phyloP scores from a whole-genome alignment of 768 basidiomycete genomes.

The Pisolithus tinctorius region DNA sequence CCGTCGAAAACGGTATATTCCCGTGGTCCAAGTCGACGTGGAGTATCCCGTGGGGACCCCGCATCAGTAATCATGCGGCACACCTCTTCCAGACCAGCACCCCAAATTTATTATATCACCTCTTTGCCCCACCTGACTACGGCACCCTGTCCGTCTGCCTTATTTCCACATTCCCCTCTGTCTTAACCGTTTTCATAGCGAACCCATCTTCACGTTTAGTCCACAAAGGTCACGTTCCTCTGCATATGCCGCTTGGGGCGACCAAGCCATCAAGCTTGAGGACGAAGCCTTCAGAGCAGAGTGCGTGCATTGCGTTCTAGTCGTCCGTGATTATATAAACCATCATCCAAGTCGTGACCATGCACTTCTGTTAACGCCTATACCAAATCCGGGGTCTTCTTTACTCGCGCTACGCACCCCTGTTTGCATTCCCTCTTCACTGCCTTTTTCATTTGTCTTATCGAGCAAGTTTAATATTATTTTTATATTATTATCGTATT shows the following conservation, averaged over 20 bases:
- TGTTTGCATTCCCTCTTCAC: slow-evolving; percentile 10
- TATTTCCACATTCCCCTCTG: slow-evolving; percentile 11
- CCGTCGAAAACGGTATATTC: slow-evolving; percentile 19
- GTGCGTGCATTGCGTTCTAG: slow-evolving; percentile 48
- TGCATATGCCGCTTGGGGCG: slow-evolving; percentile 67
- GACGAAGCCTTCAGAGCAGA: slow-evolving; percentile 72
- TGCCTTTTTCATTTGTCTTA: slow-evolving; percentile 22
- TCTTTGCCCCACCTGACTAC: slow-evolving; percentile 70
- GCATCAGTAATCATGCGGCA: slow-evolving; percentile 33
- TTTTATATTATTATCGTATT: not conserved
- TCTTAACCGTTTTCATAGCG: slow-evolving; percentile 26
- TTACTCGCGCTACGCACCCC: slow-evolving; percentile 7
- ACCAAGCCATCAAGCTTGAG: slow-evolving; percentile 63
- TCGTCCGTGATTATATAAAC: slow-evolving; percentile 25
- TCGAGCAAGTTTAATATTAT: slow-evolving; percentile 12
- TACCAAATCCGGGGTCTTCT: slow-evolving; percentile 19
- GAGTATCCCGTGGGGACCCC: slow-evolving; percentile 23
- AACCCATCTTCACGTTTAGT: slow-evolving; percentile 27
- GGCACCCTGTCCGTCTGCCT: slow-evolving; percentile 30
- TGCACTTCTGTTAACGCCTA: slow-evolving; percentile 15
- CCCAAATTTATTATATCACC: slow-evolving; percentile 59
- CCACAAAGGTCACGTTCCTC: slow-evolving; percentile 33
- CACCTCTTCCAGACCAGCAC: slow-evolving; percentile 56
- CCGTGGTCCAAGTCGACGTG: slow-evolving; percentile 24
- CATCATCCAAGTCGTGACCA: slow-evolving; percentile 10